Evolutionary conservation across 768 basidiomycete genomes (phyloP), one percentile per base, ranked within the genome.

Genomic region (Termitomyces sp.): DNA sequence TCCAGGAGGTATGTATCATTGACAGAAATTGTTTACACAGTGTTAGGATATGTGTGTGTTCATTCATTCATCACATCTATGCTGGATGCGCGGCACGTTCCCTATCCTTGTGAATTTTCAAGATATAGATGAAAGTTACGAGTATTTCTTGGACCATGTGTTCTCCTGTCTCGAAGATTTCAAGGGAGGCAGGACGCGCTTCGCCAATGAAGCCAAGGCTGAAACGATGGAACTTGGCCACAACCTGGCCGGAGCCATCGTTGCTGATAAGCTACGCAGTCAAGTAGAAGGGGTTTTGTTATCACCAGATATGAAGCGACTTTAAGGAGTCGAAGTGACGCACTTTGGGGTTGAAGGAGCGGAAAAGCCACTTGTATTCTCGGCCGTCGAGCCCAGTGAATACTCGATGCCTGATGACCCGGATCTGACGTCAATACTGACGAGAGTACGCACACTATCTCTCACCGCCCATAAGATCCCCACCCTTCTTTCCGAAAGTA

Each of bases 101-200:
- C 25, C 22, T 64, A 22, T 64, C 65, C 47, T 60, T 61, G 27
- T 68, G 58, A 13, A 63, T 25, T 53, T 66, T 66, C 45, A 70
- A 65, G 18, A 70, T 46, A 43, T 66, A 70, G 23, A 70, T 54
- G 45, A 70, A 70, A 3, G 70, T 69, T 10, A 69, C 41, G 3
- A 70, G 39, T 22, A 70, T 66, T 27, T 58, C 56, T 45, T 68
- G 64, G 10, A 64, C 33, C 50, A 70, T 67, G 32, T 64, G 57
- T 54, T 61, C 54, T 2, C 67, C 69, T 32, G 22, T 36, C 36
- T 50, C 39, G 7, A 49, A 55, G 16, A 65, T 64, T 49, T 67
- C 61, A 5, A 65, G 59, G 22, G 55, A 52, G 0, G 61, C 56
- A 31, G 59, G 58, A 15, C 36, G 50, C 1, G 50, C 54, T 32